phyloP scores from a whole-genome alignment of 2,329 filamentous ascomycete species.

The Aspergillus ochraceoroseus region DNA sequence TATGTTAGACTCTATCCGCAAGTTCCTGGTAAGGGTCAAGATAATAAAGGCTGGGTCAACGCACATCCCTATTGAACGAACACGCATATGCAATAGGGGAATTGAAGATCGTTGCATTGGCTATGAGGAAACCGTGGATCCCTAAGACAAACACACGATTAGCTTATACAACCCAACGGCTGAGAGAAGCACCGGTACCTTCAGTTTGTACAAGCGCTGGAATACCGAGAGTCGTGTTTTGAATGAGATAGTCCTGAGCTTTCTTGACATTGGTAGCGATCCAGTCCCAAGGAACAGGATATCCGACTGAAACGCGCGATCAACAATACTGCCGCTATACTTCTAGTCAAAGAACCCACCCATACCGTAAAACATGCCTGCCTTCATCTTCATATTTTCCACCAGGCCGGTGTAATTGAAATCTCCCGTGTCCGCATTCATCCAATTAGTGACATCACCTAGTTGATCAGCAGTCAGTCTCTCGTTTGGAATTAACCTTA shows the following conservation, averaged over 20 bases:
- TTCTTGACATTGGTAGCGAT: constrained; percentile 59
- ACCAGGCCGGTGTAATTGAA: constrained; percentile 64
- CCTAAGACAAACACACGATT: constrained; percentile 13
- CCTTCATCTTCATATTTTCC: constrained; percentile 61
- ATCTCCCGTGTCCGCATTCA: constrained; percentile 61
- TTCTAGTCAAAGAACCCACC: neutral
- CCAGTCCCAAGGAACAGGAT: constrained; percentile 60
- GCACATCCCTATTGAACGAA: constrained; percentile 59
- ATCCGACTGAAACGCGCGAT: constrained; percentile 51
- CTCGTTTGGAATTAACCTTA: too few species aligned
- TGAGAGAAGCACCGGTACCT: too few species aligned
- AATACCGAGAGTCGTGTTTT: constrained; percentile 65
- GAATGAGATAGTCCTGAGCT: constrained; percentile 63
- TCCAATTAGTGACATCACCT: constrained; percentile 68
- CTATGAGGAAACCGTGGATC: constrained; percentile 66
- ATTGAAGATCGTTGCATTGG: constrained; percentile 74
- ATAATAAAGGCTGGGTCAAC: too few species aligned
- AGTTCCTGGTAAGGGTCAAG: neutral
- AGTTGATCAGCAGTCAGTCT: too few species aligned
- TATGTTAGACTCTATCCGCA: neutral
- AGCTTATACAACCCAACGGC: too few species aligned
- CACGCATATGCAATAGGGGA: constrained; percentile 68
- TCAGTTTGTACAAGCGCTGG: constrained; percentile 70
- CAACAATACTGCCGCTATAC: neutral
- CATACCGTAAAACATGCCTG: constrained; percentile 61